These are phyloP conservation scores for Beauveria bassiana DNA, from an alignment of 2,329 filamentous ascomycete species.

Conservation along the genomic window DNA sequence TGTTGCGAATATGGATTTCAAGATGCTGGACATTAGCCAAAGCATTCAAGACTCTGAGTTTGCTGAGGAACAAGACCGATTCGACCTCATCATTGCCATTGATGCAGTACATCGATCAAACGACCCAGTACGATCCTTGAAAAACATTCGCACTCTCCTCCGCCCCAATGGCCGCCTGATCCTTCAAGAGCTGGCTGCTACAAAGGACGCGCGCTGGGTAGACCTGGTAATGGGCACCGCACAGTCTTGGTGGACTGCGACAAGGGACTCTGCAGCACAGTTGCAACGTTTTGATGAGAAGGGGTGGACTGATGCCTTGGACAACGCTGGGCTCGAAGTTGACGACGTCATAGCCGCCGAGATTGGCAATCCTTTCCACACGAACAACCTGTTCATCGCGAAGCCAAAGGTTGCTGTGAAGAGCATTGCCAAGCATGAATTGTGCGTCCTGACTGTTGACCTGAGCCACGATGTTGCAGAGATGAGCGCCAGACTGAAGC, in stretches of 20 bases:
- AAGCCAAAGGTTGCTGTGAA: background rate
- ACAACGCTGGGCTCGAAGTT: background rate
- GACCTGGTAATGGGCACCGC: background rate
- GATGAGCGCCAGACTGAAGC: background rate
- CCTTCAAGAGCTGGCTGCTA: background rate
- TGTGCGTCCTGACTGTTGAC: background rate
- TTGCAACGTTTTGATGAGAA: background rate
- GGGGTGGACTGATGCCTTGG: background rate
- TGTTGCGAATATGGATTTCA: background rate
- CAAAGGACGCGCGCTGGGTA: background rate
- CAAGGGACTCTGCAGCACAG: background rate
- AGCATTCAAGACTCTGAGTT: background rate
- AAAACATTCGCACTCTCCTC: background rate
- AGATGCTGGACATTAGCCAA: background rate
- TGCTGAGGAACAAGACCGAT: background rate
- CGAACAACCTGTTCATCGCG: background rate
- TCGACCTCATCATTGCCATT: background rate
- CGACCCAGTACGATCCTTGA: background rate
- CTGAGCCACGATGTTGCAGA: background rate
- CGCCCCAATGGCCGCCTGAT: background rate
- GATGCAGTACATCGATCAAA: background rate
- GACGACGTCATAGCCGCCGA: background rate
- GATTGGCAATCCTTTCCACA: background rate
- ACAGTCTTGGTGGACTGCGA: background rate
- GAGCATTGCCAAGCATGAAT: background rate